Base-by-base conservation (phyloP, 1,284 basidiomycete genomes). In the Heliocybe sulcata region DNA sequence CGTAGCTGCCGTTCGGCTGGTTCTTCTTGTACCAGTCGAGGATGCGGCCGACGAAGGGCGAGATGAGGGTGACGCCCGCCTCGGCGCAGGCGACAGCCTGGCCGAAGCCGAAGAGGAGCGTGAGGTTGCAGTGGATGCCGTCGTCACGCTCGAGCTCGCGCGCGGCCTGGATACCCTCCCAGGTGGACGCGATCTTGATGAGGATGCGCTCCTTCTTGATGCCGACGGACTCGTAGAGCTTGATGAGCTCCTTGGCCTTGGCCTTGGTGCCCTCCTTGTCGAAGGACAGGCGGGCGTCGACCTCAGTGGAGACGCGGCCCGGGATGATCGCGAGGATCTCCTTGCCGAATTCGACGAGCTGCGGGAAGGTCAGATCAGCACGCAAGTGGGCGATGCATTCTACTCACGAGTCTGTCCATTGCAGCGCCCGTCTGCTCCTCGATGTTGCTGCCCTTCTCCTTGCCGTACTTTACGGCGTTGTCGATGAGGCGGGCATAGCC, bases 11-110 rank as follows among this genome's bases (percentile, higher is more conserved):
- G 55, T 92, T 92, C 61, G 87, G 67, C 65, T 74, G 92, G 63
- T 74, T 67, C 75, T 93, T 92, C 85, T 97, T 97, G 87, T 96
- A 85, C 92, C 92, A 96, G 76, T 96, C 93, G 62, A 96, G 88
- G 67, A 95, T 95, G 69, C 95, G 92, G 63, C 96, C 96, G 70
- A 99, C 97, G 77, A 99, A 99, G 56, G 96, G 97, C 58, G 95
- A 98, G 77, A 99, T 98, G 71, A 99, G 83, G 63, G 97, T 99
- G 61, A 98, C 95, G 61, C 87, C 86, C 57, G 97, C 96, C 79
- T 99, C 97, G 61, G 96, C 96, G 71, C 94, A 98, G 52, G 97
- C 97, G 66, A 99, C 96, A 57, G 97, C 96, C 77, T 99, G 96
- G 55, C 80, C 88, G 75, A 99, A 98, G 64, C 97, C 95, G 76